phyloP scores from a whole-genome alignment of 2,329 filamentous ascomycete species.

The Achaetomium macrosporum region DNA sequence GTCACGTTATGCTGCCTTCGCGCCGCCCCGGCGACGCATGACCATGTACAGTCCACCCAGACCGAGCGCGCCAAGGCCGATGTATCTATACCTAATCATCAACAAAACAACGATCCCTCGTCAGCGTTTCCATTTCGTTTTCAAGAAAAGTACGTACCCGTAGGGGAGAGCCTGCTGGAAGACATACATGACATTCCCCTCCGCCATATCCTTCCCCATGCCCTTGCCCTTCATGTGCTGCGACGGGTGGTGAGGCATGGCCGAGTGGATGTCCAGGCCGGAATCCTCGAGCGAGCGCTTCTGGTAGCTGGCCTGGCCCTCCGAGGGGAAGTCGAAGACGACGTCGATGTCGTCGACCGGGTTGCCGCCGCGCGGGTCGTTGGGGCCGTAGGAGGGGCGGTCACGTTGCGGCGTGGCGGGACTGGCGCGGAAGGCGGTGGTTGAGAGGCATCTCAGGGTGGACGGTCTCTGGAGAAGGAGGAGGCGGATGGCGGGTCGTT shows the following conservation, averaged over 20 bases:
- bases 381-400: neutral
- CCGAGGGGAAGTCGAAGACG: conserved; percentile 21
- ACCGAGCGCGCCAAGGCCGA: conserved; percentile 15
- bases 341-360: conserved; percentile 22
- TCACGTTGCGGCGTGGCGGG: conserved; percentile 8
- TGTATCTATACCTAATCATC: conserved; percentile 2
- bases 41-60: conserved; percentile 16
- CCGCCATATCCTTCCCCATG: conserved; percentile 16
- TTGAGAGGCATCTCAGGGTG: conserved; percentile 9
- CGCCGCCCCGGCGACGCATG: conserved; percentile 9
- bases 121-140: too few species aligned
- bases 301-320: conserved; percentile 15
- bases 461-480: neutral
- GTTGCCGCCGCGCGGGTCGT: neutral
- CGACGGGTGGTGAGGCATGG: conserved; percentile 10
- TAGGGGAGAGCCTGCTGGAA: neutral
- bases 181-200: conserved; percentile 12
- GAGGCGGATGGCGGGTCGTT: neutral
- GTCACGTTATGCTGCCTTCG: neutral
- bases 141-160: too few species aligned
- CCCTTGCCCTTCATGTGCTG: neutral
- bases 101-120: too few species aligned
- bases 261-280: conserved; percentile 11
- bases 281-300: conserved; percentile 7
- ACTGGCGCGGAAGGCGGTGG: conserved; percentile 5